phyloP scores from a whole-genome alignment of 2,329 filamentous ascomycete genomes.

The Coniella lustricola region DNA sequence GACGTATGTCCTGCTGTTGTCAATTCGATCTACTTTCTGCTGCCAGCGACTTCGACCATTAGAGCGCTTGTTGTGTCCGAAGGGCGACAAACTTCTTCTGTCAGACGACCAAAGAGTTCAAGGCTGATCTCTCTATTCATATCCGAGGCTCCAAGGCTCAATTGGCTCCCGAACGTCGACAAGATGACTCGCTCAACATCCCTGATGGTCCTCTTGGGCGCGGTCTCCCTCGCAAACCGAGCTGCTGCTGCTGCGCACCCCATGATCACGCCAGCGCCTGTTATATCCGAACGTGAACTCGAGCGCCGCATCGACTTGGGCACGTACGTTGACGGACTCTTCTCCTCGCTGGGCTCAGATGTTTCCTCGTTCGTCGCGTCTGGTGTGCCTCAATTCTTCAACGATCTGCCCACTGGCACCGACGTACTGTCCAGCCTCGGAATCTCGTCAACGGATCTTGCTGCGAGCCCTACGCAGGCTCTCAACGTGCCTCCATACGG shows the following conservation, averaged over 20 bases:
- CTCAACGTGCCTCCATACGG: constrained; percentile 64
- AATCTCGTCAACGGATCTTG: constrained; percentile 50
- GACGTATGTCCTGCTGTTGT: background rate
- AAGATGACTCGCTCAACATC: constrained; percentile 6
- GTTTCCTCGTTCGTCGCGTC: constrained; percentile 55
- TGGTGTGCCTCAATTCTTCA: constrained; percentile 61
- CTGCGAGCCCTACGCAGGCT: constrained; percentile 60
- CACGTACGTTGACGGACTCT: constrained; percentile 43
- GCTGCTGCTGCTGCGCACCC: constrained; percentile 19
- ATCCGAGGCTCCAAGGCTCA: too few relatives aligned
- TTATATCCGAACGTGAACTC: constrained; percentile 27
- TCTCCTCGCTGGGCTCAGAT: constrained; percentile 44
- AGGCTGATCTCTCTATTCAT: too few relatives aligned
- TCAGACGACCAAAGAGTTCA: too few relatives aligned
- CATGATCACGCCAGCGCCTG: constrained; percentile 22
- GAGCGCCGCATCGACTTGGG: constrained; percentile 32
- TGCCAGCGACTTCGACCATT: background rate
- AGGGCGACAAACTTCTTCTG: too few relatives aligned
- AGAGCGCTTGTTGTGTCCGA: background rate
- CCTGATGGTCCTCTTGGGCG: constrained; percentile 4
- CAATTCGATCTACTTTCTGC: background rate
- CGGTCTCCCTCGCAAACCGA: constrained; percentile 13
- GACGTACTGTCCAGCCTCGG: constrained; percentile 55
- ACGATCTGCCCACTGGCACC: constrained; percentile 56
- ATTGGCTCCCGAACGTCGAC: background rate